Evolutionary conservation across 1,284 basidiomycete genomes (phyloP).

Genomic region (Mycena sp.): DNA sequence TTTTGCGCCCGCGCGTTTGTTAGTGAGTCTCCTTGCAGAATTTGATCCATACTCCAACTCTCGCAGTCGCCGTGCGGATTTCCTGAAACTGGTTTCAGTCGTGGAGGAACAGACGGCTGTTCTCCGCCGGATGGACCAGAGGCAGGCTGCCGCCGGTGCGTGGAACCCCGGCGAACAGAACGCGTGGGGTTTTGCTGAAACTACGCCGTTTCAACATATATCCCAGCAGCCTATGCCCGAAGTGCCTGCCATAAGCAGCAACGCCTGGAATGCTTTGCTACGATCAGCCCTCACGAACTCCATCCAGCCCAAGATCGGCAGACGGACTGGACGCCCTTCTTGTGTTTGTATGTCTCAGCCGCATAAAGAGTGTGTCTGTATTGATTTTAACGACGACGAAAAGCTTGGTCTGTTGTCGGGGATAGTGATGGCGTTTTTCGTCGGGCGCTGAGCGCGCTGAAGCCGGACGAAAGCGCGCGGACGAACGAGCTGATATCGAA

Average conservation of each 20-base stretch:
- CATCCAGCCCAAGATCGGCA: constrained; percentile 24
- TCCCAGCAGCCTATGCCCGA: constrained; percentile 5
- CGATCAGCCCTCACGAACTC: constrained; percentile 15
- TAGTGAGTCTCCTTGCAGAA: too few relatives aligned
- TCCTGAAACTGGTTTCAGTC: background rate
- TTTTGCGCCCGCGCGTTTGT: too few relatives aligned
- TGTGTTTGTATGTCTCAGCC: constrained; percentile 25
- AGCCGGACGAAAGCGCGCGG: constrained; percentile 13
- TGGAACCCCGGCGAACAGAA: background rate
- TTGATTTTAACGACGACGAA: too few relatives aligned
- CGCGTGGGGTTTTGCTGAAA: too few relatives aligned
- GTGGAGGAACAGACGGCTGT: background rate
- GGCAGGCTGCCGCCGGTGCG: background rate
- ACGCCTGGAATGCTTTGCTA: constrained; percentile 1
- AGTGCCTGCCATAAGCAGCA: background rate
- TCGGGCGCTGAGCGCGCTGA: constrained; percentile 12
- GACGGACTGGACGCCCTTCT: constrained; percentile 25
- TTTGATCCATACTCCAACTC: too few relatives aligned
- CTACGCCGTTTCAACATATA: background rate
- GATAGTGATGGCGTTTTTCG: constrained; percentile 27
- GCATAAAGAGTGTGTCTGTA: background rate
- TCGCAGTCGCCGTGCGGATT: background rate
- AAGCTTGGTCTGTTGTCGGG: constrained; percentile 27
- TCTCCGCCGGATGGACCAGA: background rate
- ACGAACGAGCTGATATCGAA: constrained; percentile 25